Evolutionary conservation across 768 basidiomycete species (phyloP), one percentile per base, ranked within the genome.

Genomic region (Naganishia antarctica): DNA sequence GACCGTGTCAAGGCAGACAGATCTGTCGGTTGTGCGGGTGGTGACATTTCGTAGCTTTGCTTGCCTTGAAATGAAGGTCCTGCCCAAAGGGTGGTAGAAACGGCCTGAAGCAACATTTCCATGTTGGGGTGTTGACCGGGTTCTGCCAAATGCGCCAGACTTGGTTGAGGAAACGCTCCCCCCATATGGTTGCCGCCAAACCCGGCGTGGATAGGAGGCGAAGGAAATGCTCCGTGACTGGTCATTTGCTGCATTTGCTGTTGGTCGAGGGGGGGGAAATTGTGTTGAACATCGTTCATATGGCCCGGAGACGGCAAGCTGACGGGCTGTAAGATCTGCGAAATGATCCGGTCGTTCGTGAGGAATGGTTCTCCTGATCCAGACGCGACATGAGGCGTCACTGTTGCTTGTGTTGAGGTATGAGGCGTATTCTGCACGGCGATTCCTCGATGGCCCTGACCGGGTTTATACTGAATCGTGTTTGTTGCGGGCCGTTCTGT

Each of bases 31-130:
- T 43, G 18, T 1, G 26, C 15, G 16, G 59, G 18, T 12, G 23
- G 28, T 23, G 8, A 9, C 15, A 28, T 29, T 12, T 28, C 41
- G 21, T 15, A 44, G 21, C 21, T n/a, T 26, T 32, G 43, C 28
- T 37, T 9, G 11, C 23, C 23, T 12, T 43, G 25, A 1, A 60
- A 4, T 2, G 44, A 31, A 4, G 46, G 59, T 4, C 43, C 43
- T 25, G 43, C 32, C 59, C 59, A 45, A 28, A 13, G 8, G 9
- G 26, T 29, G 12, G 44, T 34, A 25, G 44, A 45, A 45, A 34
- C 59, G 4, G 53, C 53, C 40, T 57, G 53, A 26, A 57, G 53
- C 37, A 57, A 11, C 53, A 57, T 57, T 11, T 57, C 53, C 53
- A 57, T 57, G 23, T 34, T 37, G 18, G 53, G 32, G 40, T 57